Evolutionary conservation across 108 stramenopile genomes (phyloP), one percentile per base, ranked within the genome.

Genomic region (Skeletonema marinoi): DNA sequence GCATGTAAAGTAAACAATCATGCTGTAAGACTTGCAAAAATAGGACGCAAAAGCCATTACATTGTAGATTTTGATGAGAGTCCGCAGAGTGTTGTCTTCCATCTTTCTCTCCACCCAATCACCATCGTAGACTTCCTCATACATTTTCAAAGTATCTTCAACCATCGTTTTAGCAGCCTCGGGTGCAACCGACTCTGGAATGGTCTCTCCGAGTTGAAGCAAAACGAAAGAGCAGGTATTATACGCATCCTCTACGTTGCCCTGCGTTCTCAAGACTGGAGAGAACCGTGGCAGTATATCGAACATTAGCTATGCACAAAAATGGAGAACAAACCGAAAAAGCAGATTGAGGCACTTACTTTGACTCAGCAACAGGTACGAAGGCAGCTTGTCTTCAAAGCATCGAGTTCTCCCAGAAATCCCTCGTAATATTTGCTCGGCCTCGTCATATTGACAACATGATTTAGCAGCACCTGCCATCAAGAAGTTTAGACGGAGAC

Each of bases 181-280:
- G 11, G 44, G 7, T 46, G 44, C 3, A 46, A 61, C 60, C 8
- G 60, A 17, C 3, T 61, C 60, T 19, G 56, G 56, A 25, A 58
- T 58, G 5, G 19, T 6, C 8, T 58, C 56, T 6, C 25, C 21
- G 8, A 58, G 56, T 25, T 58, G 4, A 58, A 8, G 4, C 56
- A 58, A 8, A 6, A 8, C 8, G 6, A 25, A 19, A 25, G 19
- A 25, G 56, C 56, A 58, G 8, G 56, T 58, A 8, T 8, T 58
- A 1, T 58, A 58, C 56, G 56, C 56, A 1, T 58, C 56, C 1
- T 0, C 25, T 19, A 0, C 56, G 5, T 58, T 25, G 56, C 56
- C 56, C 1, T 56, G 8, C 64, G 13, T 46, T 81, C 74, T 17
- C 62, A 68, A 9, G 70, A 38, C 71, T 70, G 60, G n/a, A 58